Evolutionary conservation across 768 basidiomycete species (phyloP).

Genomic region (Botryobasidium botryosum): DNA sequence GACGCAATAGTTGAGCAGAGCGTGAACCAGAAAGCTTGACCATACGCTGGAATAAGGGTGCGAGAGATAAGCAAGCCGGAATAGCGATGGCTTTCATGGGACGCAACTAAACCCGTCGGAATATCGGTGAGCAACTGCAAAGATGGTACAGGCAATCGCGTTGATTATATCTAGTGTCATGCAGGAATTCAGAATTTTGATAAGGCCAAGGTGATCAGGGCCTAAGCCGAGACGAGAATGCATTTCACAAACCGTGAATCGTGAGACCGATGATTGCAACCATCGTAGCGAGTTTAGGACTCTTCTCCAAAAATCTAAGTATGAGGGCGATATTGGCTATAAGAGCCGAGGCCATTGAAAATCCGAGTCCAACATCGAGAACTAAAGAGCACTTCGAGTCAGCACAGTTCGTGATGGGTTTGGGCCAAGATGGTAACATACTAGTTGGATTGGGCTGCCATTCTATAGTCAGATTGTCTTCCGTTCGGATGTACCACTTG

Average conservation of each 20-base stretch:
- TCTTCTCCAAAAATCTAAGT: conserved; percentile 52
- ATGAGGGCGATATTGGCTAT: conserved; percentile 54
- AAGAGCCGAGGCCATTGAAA: conserved; percentile 53
- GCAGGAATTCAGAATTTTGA: no score
- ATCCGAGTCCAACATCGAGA: conserved; percentile 39
- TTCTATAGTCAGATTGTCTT: conserved; percentile 29
- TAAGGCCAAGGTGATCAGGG: no score
- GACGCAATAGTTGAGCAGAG: conserved; percentile 55
- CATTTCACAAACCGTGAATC: conserved; percentile 49
- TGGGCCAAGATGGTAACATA: no score
- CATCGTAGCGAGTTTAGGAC: conserved; percentile 44
- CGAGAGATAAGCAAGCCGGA: no score
- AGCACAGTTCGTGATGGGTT: no score
- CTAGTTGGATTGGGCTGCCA: conserved; percentile 32
- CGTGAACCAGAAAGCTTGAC: conserved; percentile 59
- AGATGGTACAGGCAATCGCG: conserved; percentile 36
- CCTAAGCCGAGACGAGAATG: no score
- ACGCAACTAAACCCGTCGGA: conserved; percentile 43
- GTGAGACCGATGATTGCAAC: conserved; percentile 46
- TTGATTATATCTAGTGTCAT: conserved; percentile 55
- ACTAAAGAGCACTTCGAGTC: no score
- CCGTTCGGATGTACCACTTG: conserved; percentile 30
- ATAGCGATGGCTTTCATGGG: no score
- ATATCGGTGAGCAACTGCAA: conserved; percentile 43
- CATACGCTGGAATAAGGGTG: no score